phyloP scores from a whole-genome alignment of 306 rosid genomes.

The Vigna trinervia region DNA sequence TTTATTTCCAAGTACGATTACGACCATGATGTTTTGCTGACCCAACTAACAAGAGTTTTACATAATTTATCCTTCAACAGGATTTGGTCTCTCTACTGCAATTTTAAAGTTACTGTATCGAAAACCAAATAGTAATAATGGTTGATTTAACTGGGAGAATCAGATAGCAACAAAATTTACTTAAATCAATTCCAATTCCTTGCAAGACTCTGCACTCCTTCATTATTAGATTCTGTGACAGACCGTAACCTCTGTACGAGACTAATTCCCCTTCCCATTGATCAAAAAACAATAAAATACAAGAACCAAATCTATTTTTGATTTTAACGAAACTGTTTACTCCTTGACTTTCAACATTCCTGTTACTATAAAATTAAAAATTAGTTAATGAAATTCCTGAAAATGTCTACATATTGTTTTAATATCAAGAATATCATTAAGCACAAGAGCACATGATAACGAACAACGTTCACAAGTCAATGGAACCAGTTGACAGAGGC shows the following conservation, averaged over 20 bases:
- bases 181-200: neutral
- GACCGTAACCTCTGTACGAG: no score
- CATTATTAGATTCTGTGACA: neutral
- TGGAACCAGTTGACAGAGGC: slow-evolving; percentile 37
- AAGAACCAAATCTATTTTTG: no score
- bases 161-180: neutral
- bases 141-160: neutral
- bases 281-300: no score
- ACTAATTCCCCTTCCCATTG: no score
- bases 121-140: neutral
- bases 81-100: neutral
- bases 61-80: neutral
- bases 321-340: no score
- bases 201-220: neutral
- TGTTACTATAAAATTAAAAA: neutral
- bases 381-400: neutral
- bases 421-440: slow-evolving; percentile 43
- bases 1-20: neutral
- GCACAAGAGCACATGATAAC: slow-evolving; percentile 43
- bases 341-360: neutral
- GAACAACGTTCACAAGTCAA: slow-evolving; percentile 48
- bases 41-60: neutral
- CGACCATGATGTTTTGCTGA: neutral
- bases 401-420: slow-evolving; percentile 37
- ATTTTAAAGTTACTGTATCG: neutral